Percentiles rank a stretch among this genome's conserved stretches.
phyloP scores from a whole-genome alignment of 495 filamentous ascomycete genomes.

The Lasiosphaeris hirsuta region DNA sequence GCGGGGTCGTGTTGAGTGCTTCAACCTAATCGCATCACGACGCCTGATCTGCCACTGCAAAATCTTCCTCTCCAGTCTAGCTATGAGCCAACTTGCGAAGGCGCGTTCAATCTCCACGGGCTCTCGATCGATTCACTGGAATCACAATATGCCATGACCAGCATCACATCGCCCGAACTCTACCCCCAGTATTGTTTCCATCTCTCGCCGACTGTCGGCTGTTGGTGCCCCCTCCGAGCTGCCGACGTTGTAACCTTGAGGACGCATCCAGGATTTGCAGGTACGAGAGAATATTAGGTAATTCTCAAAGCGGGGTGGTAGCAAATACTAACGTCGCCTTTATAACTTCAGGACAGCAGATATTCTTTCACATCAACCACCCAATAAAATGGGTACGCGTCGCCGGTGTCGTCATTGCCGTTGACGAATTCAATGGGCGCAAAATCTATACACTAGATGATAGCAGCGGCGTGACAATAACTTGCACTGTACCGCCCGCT shows the following conservation, averaged over 20 bases:
- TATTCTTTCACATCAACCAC: conserved; percentile 83
- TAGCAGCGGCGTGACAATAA: conserved; percentile 74
- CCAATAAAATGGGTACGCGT: conserved; percentile 83
- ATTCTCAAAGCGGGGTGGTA: not conserved
- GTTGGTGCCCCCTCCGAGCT: conserved; percentile 77
- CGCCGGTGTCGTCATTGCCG: conserved; percentile 71
- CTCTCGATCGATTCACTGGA: not conserved
- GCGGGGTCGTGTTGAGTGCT: not conserved
- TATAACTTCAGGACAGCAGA: conserved; percentile 53
- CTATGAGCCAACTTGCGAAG: no score
- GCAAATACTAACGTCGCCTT: not conserved
- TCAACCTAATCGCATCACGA: not conserved
- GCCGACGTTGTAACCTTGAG: conserved; percentile 63
- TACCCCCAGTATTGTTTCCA: conserved; percentile 85
- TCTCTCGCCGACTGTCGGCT: conserved; percentile 75
- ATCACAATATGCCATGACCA: conserved; percentile 51
- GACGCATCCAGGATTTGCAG: conserved; percentile 61
- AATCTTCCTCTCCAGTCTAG: no score
- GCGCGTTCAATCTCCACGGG: no score
- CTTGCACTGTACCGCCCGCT: conserved; percentile 38
- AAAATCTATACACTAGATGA: conserved; percentile 77
- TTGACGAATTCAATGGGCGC: conserved; percentile 59
- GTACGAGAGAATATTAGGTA: conserved; percentile 36
- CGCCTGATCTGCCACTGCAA: no score
- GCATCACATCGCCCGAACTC: conserved; percentile 36